Percentiles rank a stretch among this genome's conserved stretches.
These are phyloP conservation scores for Helianthus annuus DNA, from an alignment of 129 eudicot species.

Conservation along the genomic window DNA sequence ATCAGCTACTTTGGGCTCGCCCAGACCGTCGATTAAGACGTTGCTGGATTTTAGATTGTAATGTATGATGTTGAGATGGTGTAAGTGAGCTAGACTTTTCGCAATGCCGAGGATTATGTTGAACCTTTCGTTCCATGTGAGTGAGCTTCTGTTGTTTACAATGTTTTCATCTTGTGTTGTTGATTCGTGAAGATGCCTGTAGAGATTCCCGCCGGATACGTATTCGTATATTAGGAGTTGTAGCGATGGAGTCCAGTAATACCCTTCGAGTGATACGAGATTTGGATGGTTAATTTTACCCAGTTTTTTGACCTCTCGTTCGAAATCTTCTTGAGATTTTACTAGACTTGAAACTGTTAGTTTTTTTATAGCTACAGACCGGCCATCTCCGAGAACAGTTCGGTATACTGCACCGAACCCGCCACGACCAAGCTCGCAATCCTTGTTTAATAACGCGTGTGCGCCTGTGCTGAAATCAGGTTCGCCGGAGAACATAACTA, in stretches of 20 bases:
- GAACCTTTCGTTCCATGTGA: constrained; percentile 90
- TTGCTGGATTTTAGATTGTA: constrained; percentile 94
- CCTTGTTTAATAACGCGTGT: constrained; percentile 83
- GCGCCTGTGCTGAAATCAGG: constrained; percentile 89
- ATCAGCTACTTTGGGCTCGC: constrained; percentile 83
- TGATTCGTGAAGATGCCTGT: constrained; percentile 85
- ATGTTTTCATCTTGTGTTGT: constrained; percentile 30
- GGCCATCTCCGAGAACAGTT: constrained; percentile 80
- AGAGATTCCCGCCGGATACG: constrained; percentile 79
- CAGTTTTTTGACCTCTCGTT: constrained; percentile 74
- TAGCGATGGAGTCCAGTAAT: constrained; percentile 90
- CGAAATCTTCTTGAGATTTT: constrained; percentile 92
- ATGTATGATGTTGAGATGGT: constrained; percentile 74
- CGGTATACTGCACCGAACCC: constrained; percentile 96
- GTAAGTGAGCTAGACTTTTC: constrained; percentile 78
- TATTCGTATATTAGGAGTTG: constrained; percentile 88
- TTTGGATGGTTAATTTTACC: constrained; percentile 78
- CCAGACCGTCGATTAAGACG: constrained; percentile 64
- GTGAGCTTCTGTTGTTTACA: constrained; percentile 35
- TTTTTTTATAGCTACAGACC: constrained; percentile 84
- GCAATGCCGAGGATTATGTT: constrained; percentile 73
- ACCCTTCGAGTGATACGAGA: constrained; percentile 85
- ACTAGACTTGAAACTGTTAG: constrained; percentile 91
- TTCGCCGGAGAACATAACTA: constrained; percentile 93
- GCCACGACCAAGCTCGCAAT: constrained; percentile 98